These are phyloP conservation scores for Dendrobium catenatum DNA, from an alignment of 106 monocot species.

Conservation along the genomic window DNA sequence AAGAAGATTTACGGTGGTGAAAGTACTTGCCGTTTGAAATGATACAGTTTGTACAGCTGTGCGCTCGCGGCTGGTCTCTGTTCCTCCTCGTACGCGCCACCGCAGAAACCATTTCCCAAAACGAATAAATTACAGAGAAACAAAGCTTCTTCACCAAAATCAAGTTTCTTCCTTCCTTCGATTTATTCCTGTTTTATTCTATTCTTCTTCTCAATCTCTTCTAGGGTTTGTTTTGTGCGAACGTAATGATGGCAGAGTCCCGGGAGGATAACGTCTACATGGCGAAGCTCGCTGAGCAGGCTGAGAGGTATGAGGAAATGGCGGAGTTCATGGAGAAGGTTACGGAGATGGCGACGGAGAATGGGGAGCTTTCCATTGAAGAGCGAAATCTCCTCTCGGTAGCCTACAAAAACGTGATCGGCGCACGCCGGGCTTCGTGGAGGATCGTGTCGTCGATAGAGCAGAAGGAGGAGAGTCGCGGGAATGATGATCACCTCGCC, in stretches of 20 bases:
- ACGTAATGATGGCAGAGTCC: constrained; percentile 6
- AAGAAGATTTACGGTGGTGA: no score
- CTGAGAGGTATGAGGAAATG: constrained; percentile 43
- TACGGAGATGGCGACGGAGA: constrained; percentile 21
- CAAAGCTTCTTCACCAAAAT: no score
- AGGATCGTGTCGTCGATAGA: constrained; percentile 37
- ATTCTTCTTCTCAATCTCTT: no score
- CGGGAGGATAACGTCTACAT: constrained; percentile 39
- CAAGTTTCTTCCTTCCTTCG: no score
- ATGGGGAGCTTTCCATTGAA: constrained; percentile 28
- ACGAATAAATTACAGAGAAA: no score
- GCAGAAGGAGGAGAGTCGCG: constrained; percentile 41
- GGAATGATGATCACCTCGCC: constrained; percentile 32
- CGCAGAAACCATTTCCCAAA: no score
- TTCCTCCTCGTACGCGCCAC: no score
- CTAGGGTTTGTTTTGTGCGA: no score
- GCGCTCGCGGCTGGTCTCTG: no score
- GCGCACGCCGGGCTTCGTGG: constrained; percentile 37
- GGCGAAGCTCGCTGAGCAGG: constrained; percentile 40
- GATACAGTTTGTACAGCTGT: no score
- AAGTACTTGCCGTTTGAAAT: no score
- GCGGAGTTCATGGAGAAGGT: constrained; percentile 49
- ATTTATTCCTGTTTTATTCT: no score
- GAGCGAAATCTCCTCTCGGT: constrained; percentile 36
- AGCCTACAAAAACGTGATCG: constrained; percentile 39